Base-by-base conservation (phyloP, 1,284 basidiomycete species). In the Cutaneotrichosporon cavernicola region DNA sequence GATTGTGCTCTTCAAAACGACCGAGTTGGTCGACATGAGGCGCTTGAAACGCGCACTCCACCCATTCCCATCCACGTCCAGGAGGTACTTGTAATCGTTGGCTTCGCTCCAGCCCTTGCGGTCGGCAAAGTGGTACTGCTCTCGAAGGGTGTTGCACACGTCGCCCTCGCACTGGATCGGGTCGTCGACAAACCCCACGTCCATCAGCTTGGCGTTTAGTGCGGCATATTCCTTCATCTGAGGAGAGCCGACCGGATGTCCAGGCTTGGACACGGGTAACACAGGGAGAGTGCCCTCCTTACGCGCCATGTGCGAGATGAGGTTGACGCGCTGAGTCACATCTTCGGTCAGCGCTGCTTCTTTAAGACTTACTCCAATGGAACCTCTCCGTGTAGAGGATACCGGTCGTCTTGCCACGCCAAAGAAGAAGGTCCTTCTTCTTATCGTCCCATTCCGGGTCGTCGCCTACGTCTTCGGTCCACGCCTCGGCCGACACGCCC, bases 371-470 rank as follows among this genome's bases (percentile, higher is more conserved):
- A 76, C 76, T 76, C 88, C 88, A 89, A 7, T 81, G 76, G 11
- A 78, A 79, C 1, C 73, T 66, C 6, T 73, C 66, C 0, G 76
- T 76, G 62, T 86, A 84, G 69, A 79, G 82, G 52, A 88, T 88
- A 1, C 88, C 88, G 0, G 88, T 89, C 57, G 85, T 87, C 56
- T 83, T 85, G 4, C 88, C 88, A 21, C 88, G 82, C 88, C 88
- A 89, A 26, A 84, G 75, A 34, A 89, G 70, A 34, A 85, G 73
- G 47, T 86, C 83, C 63, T 88, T 84, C 6, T 77, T 68, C 76
- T 86, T 88, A 22, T 83, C 79, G 34, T 85, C 84, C 85, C 86
- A 89, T 0, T 74, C 76, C 0, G 84, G 82, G 71, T 88, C 86
- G 55, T 82, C 73, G 0, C 79, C 80, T 0, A 79, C 76, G 61